Evolutionary conservation across 257 asterid genomes (phyloP).

Genomic region (Lavandula angustifolia): DNA sequence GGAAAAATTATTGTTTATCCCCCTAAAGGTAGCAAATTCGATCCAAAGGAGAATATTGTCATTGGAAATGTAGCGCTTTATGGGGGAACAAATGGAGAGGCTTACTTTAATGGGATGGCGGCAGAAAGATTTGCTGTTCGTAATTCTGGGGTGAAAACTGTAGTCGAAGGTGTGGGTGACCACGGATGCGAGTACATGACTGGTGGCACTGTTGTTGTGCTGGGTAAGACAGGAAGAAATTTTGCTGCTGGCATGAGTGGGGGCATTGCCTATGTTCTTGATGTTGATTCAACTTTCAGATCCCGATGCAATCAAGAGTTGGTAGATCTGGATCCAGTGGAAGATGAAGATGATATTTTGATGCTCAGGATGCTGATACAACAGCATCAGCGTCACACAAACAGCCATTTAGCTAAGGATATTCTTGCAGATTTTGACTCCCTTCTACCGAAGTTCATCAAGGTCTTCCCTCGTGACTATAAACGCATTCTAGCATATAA

Average conservation of each 20-base stretch:
- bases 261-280: slow-evolving; percentile 91
- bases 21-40: slow-evolving; percentile 81
- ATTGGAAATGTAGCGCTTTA: slow-evolving; percentile 98
- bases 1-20: slow-evolving; percentile 91
- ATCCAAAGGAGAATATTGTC: slow-evolving; percentile 91
- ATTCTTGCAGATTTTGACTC: slow-evolving; percentile 73
- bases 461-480: slow-evolving; percentile 95
- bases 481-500: slow-evolving; percentile 69
- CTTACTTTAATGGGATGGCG: slow-evolving; percentile 98
- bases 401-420: slow-evolving; percentile 79
- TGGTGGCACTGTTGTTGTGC: slow-evolving; percentile 90
- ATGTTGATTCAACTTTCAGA: slow-evolving; percentile 62
- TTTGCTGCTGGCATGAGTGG: slow-evolving; percentile 99
- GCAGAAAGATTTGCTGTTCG: slow-evolving; percentile 99
- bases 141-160: slow-evolving; percentile 93
- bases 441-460: slow-evolving; percentile 78
- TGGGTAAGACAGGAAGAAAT: slow-evolving; percentile 92
- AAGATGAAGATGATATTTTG: slow-evolving; percentile 82
- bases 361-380: slow-evolving; percentile 90
- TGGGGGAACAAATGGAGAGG: slow-evolving; percentile 95
- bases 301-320: slow-evolving; percentile 85
- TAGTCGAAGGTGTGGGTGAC: slow-evolving; percentile 99
- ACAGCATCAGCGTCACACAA: slow-evolving; percentile 94
- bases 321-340: slow-evolving; percentile 92
- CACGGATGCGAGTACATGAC: slow-evolving; percentile 99